Base-by-base conservation (phyloP, 2,329 filamentous ascomycete genomes). In the Tolypocladium pustulatum region DNA sequence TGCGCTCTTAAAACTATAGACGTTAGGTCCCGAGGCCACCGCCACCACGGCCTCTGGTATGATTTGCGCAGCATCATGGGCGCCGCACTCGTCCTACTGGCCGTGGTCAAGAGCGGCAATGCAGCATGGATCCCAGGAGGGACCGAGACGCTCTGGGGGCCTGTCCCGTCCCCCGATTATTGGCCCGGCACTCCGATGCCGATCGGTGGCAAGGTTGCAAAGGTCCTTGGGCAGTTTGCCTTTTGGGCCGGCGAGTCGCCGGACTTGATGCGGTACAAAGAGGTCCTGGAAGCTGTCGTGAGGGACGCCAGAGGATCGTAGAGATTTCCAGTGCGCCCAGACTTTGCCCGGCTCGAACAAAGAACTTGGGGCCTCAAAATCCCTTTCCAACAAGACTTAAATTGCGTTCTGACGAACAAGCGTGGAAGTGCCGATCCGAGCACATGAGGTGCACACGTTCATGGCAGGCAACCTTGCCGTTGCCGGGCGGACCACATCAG, bases 41-140 rank as follows among this genome's bases (percentile, higher is more conserved):
- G 66, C 12, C 66, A 67, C 43, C 66, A 69, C 38, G 67, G 66
- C 2, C 62, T 65, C 0, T 69, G 67, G 66, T 69, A 62, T 32
- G 63, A 63, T 22, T 53, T 64, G 37, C 64, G 66, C 2, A 62
- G 61, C 40, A 59, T 64, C 41, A 65, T 65, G 60, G 61, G 59
- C 12, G 60, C 63, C 15, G 58, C 61, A 15, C 51, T 65, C 3
- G 56, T 63, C 17, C 57, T 66, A 30, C 55, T 64, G 13, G 46
- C 20, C 59, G 27, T 54, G 41, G 8, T 61, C 54, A 65, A 64
- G 57, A 62, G 60, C 25, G 64, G 63, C 15, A 59, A 62, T 37
- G 57, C 46, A 3, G 59, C 53, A 13, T 64, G 64, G 64, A 65
- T 64, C 4, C 64, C 62, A 0, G 64, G 64, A 13, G 64, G 64